Evolutionary conservation across 306 rosid genomes (phyloP), one percentile per base, ranked within the genome.

Genomic region (Albizia julibrissin): DNA sequence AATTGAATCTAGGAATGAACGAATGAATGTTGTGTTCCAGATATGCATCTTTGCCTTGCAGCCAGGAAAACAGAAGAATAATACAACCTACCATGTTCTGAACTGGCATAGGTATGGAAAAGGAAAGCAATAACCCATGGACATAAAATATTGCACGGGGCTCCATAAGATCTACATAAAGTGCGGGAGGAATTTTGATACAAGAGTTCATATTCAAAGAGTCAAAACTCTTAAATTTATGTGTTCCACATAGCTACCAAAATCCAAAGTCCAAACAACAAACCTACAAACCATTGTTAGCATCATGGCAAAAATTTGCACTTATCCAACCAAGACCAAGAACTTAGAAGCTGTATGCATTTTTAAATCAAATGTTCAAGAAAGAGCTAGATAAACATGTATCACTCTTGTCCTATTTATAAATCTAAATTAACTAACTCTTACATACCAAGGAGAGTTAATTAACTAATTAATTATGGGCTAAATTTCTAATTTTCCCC

Each of bases 181-280:
- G 69, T 46, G 74, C 11, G 31, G 24, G 34, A 76, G 43, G 22
- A 49, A 81, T 69, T 65, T 81, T 33, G 29, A 64, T 33, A 56
- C 46, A 56, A 44, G 58, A 81, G 56, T 72, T 39, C 33, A 34
- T 10, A 34, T 71, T 69, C 18, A 31, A 54, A 19, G 24, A 49
- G 72, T 79, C 52, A 79, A 33, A 71, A 39, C 49, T 68, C 37
- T 74, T 56, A 26, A 3, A 61, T 22, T 61, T 3, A 24, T 43
- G 34, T 73, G 83, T 6, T 78, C 75, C 54, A 43, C 66, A 42
- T 2, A 54, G 39, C 59, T 16, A 74, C 26, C 26, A 39, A 49
- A 64, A 46, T 44, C 66, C 80, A 39, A 49, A 64, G 37, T 44
- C 66, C 80, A 10, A 3, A 79, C 70, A 77, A 79, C 72, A 73